Evolutionary conservation across 2,329 filamentous ascomycete genomes (phyloP).

Genomic region (Fusarium sp.): DNA sequence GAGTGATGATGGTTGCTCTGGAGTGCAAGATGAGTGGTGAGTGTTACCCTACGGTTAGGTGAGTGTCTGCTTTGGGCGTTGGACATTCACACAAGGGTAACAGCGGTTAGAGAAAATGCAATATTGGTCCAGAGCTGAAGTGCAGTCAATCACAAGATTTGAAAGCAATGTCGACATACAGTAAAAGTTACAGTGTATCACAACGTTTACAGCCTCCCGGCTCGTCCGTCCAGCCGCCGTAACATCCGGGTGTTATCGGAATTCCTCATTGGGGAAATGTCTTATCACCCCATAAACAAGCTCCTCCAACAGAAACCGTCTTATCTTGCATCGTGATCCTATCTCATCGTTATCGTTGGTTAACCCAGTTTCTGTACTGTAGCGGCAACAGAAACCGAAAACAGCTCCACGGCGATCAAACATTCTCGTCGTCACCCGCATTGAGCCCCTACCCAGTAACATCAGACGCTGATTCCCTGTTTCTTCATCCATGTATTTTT

Average conservation of each 20-base stretch:
- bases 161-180: background rate
- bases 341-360: background rate
- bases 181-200: background rate
- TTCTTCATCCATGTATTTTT: background rate
- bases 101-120: background rate
- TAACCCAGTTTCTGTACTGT: background rate
- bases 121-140: background rate
- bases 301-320: background rate
- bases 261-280: background rate
- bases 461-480: background rate
- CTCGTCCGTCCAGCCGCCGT: background rate
- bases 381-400: background rate
- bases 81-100: background rate
- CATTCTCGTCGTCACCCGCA: slow-evolving; percentile 1
- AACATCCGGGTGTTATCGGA: slow-evolving; percentile 23
- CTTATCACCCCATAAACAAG: slow-evolving; percentile 1
- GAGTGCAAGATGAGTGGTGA: background rate
- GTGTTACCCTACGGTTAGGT: background rate
- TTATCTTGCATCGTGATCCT: slow-evolving; percentile 10
- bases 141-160: background rate
- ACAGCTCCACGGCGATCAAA: slow-evolving; percentile 9
- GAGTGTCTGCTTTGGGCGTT: background rate
- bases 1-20: background rate
- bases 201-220: background rate
- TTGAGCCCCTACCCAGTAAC: background rate